phyloP scores from a whole-genome alignment of 2,329 filamentous ascomycete species.

The Cordyceps sp. region DNA sequence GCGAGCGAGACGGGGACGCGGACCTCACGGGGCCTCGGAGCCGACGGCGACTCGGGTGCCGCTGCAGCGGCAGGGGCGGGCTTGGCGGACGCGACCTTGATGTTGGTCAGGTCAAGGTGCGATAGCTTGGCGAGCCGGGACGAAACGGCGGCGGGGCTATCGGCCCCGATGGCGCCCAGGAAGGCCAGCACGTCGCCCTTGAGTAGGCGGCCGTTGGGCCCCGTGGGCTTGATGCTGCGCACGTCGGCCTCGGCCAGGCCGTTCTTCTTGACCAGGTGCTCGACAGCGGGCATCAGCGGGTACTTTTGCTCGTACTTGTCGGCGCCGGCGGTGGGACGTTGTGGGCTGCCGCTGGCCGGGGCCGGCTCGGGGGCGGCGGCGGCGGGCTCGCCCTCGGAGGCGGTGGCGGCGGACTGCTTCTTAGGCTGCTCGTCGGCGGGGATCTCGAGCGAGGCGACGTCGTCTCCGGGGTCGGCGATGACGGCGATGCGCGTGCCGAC shows the following conservation, averaged over 20 bases:
- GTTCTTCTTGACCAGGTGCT: constrained; percentile 64
- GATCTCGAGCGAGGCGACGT: constrained; percentile 56
- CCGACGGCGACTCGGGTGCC: constrained; percentile 16
- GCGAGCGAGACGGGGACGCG: constrained; percentile 63
- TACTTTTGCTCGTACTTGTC: constrained; percentile 49
- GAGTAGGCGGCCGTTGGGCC: constrained; percentile 72
- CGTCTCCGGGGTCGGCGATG: constrained; percentile 66
- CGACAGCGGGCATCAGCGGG: constrained; percentile 69
- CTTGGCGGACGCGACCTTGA: constrained; percentile 56
- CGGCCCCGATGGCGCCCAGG: constrained; percentile 58
- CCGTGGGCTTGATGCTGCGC: constrained; percentile 70
- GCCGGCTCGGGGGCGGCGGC: too few relatives aligned
- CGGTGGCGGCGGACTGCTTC: constrained; percentile 15
- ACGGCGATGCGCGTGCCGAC: constrained; percentile 73
- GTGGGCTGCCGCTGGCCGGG: constrained; percentile 26
- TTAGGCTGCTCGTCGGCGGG: constrained; percentile 44
- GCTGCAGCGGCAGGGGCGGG: constrained; percentile 18
- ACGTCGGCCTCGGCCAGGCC: constrained; percentile 60
- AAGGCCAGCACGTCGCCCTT: constrained; percentile 94
- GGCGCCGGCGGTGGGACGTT: constrained; percentile 12
- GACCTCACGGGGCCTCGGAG: constrained; percentile 34
- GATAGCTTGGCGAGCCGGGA: constrained; percentile 56
- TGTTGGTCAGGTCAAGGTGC: constrained; percentile 88
- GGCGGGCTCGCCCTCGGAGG: constrained; percentile 4
- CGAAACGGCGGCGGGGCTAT: constrained; percentile 56